Evolutionary conservation across 2,329 filamentous ascomycete genomes (phyloP).

Genomic region (Penicillium sp.): DNA sequence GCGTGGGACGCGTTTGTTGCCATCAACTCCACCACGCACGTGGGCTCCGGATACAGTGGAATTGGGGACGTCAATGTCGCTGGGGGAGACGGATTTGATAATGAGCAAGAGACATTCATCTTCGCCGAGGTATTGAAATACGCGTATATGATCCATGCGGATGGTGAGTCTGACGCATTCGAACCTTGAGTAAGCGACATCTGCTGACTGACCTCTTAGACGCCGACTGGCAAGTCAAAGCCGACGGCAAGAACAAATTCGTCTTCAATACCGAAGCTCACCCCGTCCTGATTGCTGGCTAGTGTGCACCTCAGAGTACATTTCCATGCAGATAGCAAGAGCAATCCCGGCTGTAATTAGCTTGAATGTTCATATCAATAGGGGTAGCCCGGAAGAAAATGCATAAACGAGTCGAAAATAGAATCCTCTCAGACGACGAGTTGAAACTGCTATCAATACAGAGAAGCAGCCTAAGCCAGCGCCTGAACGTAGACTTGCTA

Average conservation of each 20-base stretch:
- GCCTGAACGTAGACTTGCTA: background rate
- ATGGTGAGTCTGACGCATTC: conserved; percentile 22
- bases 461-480: background rate
- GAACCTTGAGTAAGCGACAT: background rate
- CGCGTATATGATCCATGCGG: conserved; percentile 65
- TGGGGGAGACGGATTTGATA: conserved; percentile 57
- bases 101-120: conserved; percentile 83
- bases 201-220: conserved; percentile 39
- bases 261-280: conserved; percentile 66
- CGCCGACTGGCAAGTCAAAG: conserved; percentile 54
- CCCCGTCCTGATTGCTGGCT: conserved; percentile 41
- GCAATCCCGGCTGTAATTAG: background rate
- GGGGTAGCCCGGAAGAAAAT: conserved; percentile 40
- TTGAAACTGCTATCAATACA: too few species aligned
- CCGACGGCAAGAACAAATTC: conserved; percentile 49
- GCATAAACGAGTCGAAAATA: background rate
- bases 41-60: conserved; percentile 63
- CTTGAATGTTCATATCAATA: background rate
- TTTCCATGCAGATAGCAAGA: background rate
- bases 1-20: conserved; percentile 73
- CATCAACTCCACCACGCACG: conserved; percentile 62
- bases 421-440: background rate
- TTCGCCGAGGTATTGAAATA: conserved; percentile 89
- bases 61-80: conserved; percentile 62
- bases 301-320: background rate